These are phyloP conservation scores for Albophoma yamanashiensis DNA, from an alignment of 2,329 filamentous ascomycete species.

Conservation along the genomic window DNA sequence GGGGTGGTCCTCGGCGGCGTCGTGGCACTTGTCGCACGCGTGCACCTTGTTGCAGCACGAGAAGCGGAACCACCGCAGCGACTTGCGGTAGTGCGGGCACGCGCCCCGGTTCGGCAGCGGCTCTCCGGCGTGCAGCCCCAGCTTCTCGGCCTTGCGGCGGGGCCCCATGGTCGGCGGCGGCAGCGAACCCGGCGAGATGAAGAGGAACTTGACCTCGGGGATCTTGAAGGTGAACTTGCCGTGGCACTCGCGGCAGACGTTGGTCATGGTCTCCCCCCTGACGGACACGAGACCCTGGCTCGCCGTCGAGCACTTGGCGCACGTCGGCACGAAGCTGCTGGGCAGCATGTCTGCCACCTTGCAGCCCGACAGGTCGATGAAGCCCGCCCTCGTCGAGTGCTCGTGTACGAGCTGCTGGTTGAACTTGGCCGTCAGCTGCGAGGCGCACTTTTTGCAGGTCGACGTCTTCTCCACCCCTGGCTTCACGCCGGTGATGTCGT, in stretches of 20 bases:
- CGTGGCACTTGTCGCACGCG: constrained; percentile 65
- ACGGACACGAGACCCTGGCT: constrained; percentile 62
- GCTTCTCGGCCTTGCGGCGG: constrained; percentile 37
- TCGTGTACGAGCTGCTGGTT: constrained; percentile 62
- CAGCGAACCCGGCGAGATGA: constrained; percentile 48
- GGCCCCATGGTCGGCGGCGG: constrained; percentile 28
- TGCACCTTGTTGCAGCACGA: constrained; percentile 49
- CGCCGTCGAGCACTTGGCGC: constrained; percentile 61
- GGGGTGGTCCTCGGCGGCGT: constrained; percentile 56
- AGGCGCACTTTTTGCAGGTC: constrained; percentile 50
- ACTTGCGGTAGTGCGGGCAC: constrained; percentile 47
- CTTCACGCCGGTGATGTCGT: constrained; percentile 58
- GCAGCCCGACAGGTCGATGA: constrained; percentile 67
- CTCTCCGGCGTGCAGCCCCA: constrained; percentile 47
- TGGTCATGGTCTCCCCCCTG: constrained; percentile 60
- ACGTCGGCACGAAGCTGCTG: constrained; percentile 71
- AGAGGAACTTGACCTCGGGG: constrained; percentile 67
- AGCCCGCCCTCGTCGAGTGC: constrained; percentile 65
- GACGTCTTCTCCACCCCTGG: constrained; percentile 39
- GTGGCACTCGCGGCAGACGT: constrained; percentile 72
- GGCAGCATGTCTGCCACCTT: constrained; percentile 66
- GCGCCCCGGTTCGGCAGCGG: constrained; percentile 41
- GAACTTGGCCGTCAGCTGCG: constrained; percentile 41
- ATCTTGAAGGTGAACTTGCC: constrained; percentile 70
- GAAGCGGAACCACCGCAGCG: constrained; percentile 56